Conservation (phyloP, 1,284 basidiomycete species). For the Leccinum pseudoinsigne region DNA sequence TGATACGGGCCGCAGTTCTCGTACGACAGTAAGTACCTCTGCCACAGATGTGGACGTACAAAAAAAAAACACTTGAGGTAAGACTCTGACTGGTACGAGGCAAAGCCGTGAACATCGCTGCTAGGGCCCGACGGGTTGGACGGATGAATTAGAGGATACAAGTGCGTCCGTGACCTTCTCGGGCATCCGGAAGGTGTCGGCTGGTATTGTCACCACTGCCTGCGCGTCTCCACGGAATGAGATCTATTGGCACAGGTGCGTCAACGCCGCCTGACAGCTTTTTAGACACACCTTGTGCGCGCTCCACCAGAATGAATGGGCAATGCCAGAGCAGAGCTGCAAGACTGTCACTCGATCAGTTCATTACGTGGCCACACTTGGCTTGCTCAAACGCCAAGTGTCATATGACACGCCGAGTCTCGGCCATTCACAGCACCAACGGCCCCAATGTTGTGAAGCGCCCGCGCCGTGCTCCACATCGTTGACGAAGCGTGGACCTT, state of each 20-base stretch:
- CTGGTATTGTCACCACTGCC: conserved; percentile 2
- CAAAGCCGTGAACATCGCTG: conserved; percentile 6
- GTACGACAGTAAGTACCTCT: conserved; percentile 6
- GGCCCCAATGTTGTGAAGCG: neutral
- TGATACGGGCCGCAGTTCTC: conserved; percentile 9
- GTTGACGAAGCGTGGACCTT: neutral
- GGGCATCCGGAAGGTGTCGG: neutral
- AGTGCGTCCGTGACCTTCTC: conserved; percentile 12
- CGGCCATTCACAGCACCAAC: neutral
- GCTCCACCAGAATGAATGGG: conserved; percentile 2
- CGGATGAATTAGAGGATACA: conserved; percentile 1
- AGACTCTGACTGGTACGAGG: conserved; percentile 10
- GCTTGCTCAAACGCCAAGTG: conserved; percentile 3
- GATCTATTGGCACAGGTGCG: conserved; percentile 4
- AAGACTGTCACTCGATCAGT: neutral
- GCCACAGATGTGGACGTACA: conserved; percentile 11
- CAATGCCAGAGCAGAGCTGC: neutral
- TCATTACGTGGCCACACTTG: neutral
- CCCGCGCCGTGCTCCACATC: neutral
- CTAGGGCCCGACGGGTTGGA: conserved; percentile 8
- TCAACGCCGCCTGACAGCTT: conserved; percentile 1
- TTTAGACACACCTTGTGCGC: neutral
- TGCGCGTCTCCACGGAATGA: conserved; percentile 6
- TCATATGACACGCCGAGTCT: neutral
- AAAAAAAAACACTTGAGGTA: conserved; percentile 4